Evolutionary conservation across 2,329 filamentous ascomycete genomes (phyloP).

Genomic region (Clonostachys rosea): DNA sequence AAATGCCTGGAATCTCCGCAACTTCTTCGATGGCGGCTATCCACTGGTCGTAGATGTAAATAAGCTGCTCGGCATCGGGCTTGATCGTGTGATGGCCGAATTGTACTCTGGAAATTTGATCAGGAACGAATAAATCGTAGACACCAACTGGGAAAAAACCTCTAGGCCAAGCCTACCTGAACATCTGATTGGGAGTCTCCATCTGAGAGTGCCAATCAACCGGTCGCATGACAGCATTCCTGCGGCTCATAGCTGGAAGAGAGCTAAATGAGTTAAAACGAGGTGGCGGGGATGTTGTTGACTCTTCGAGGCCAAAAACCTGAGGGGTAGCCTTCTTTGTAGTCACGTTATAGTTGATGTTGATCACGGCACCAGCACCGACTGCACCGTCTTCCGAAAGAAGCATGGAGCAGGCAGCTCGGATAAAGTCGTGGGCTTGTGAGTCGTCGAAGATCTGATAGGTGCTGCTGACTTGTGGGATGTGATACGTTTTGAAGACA

Average conservation of each 20-base stretch:
- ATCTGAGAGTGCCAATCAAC: constrained; percentile 15
- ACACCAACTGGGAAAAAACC: too few relatives aligned
- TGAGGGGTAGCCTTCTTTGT: constrained; percentile 13
- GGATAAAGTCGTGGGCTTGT: constrained; percentile 13
- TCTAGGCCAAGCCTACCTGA: constrained; percentile 14
- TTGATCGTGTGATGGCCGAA: constrained; percentile 28
- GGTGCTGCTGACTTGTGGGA: constrained; percentile 20
- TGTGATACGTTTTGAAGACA: constrained; percentile 16
- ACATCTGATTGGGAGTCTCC: constrained; percentile 25
- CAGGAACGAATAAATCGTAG: too few relatives aligned
- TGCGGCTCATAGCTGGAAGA: background rate
- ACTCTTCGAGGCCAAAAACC: constrained; percentile 25
- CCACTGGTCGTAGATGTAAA: constrained; percentile 25
- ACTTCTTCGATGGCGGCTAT: constrained; percentile 19
- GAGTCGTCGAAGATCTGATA: constrained; percentile 21
- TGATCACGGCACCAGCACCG: constrained; percentile 22
- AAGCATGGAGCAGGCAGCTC: constrained; percentile 16
- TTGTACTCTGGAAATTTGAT: too few relatives aligned
- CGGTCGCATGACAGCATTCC: constrained; percentile 19
- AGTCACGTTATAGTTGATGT: constrained; percentile 18
- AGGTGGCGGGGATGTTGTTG: background rate
- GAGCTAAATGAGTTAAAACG: background rate
- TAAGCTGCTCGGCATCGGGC: constrained; percentile 22
- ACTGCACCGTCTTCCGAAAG: constrained; percentile 12
- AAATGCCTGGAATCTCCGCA: background rate